Conservation (phyloP, 129 eudicot species). For the Apium graveolens region DNA sequence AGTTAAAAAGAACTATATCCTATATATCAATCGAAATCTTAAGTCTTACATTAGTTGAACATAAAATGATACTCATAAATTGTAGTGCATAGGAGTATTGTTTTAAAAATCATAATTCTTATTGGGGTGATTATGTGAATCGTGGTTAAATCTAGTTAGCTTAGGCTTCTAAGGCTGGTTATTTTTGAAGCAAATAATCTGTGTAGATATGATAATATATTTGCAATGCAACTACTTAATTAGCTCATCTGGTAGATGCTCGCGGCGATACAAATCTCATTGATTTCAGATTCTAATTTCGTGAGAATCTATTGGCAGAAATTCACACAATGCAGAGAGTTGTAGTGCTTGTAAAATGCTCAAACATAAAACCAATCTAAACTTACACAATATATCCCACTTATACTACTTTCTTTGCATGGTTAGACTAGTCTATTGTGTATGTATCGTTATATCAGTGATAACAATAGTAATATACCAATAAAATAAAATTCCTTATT, state of each 20-base stretch:
- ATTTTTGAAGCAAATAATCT: neutral
- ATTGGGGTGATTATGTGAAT: neutral
- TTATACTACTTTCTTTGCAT: neutral
- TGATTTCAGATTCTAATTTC: neutral
- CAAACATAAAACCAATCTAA: too few species aligned
- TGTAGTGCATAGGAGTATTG: neutral
- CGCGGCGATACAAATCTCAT: neutral
- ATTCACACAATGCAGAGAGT: neutral
- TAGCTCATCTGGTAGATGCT: neutral
- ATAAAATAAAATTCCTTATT: constrained; percentile 32
- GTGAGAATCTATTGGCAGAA: neutral
- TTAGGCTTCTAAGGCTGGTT: neutral
- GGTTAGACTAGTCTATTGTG: neutral
- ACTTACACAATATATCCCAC: neutral
- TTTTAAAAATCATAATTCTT: neutral
- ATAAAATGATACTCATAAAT: neutral
- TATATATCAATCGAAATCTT: neutral
- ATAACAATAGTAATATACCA: constrained; percentile 50
- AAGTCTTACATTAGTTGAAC: neutral
- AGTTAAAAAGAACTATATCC: neutral
- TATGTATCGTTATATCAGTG: neutral
- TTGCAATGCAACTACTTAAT: neutral
- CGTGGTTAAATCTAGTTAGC: neutral
- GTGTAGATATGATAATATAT: neutral
- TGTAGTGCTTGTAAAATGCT: neutral